Evolutionary conservation across 1,284 basidiomycete genomes (phyloP), one percentile per base, ranked within the genome.

Genomic region (Naganishia cerealis): DNA sequence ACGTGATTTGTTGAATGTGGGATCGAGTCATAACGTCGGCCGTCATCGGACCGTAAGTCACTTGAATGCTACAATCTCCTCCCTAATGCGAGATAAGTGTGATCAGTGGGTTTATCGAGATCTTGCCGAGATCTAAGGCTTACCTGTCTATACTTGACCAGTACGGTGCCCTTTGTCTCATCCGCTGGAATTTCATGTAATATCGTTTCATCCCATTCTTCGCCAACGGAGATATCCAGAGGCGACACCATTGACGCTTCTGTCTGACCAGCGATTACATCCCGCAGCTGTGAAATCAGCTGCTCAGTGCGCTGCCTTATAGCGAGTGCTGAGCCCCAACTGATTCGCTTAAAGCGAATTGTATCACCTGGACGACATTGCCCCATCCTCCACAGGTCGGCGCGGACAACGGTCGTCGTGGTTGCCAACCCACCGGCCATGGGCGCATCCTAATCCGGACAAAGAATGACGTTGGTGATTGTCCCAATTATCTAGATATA

Each of bases 391-490:
- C 76, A 79, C 61, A 73, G 71, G 48, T 79, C 78, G n/a, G 73
- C 71, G 18, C 73, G 72, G 1, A 75, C 73, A 53, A 75, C 71
- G 2, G 73, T 74, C 38, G 69, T 70, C 8, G 73, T 75, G 12
- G 70, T 73, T 2, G 71, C 73, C 2, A 74, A 54, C 29, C 73
- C 73, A 29, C 75, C 73, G 48, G 71, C 72, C 73, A 74, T 73
- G 6, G 71, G 73, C 50, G 73, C 71, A 70, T 72, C 73, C 72
- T 73, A 69, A 8, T 48, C 6, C 21, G 55, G 70, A 18, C 71
- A 71, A 6, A 16, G 16, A 38, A 33, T 26, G 9, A 21, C 86
- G 74, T 46, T 87, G 85, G 0, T 87, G 87, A 0, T 85, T 86
- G 73, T 88, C 24, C 33, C 2, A 62, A 48, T 43, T n/a, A 24